phyloP scores from a whole-genome alignment of 2,329 filamentous ascomycete genomes.

The Talaromyces sp. region DNA sequence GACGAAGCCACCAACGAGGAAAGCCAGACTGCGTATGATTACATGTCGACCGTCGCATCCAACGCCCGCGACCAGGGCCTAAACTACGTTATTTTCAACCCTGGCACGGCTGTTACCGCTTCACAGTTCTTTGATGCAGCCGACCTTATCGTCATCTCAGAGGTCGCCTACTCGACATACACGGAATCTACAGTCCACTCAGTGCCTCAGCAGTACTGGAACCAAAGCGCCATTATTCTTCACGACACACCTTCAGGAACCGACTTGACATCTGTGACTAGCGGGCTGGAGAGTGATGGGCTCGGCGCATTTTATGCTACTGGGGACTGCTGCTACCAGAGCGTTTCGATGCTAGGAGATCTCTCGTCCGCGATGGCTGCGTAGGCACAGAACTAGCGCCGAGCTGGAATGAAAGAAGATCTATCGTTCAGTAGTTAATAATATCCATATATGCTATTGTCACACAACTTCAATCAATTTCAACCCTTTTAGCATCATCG shows the following conservation, averaged over 20 bases:
- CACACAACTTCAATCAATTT: background rate
- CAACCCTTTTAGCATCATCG: background rate
- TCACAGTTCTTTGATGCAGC: constrained; percentile 7
- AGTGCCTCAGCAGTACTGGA: background rate
- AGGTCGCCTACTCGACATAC: constrained; percentile 5
- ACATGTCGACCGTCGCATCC: constrained; percentile 2
- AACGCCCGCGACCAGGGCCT: constrained; percentile 3
- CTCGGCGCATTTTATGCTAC: constrained; percentile 9
- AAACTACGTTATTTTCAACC: constrained; percentile 7
- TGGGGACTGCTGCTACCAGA: constrained; percentile 8
- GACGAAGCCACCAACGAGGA: constrained; percentile 6
- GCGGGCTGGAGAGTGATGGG: background rate
- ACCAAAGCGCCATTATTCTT: constrained; percentile 6
- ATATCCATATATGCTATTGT: background rate
- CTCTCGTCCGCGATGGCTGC: constrained; percentile 1
- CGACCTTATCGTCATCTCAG: constrained; percentile 5
- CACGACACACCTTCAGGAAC: constrained; percentile 5
- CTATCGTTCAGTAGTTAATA: background rate
- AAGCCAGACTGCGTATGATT: background rate
- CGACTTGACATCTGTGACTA: constrained; percentile 3
- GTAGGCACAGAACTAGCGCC: background rate
- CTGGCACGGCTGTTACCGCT: constrained; percentile 3
- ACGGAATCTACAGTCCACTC: background rate
- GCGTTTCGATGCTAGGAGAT: background rate
- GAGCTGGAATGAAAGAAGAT: background rate